Evolutionary conservation across 1,139 yeast species (phyloP).

Genomic region (Maudiozyma humilis): DNA sequence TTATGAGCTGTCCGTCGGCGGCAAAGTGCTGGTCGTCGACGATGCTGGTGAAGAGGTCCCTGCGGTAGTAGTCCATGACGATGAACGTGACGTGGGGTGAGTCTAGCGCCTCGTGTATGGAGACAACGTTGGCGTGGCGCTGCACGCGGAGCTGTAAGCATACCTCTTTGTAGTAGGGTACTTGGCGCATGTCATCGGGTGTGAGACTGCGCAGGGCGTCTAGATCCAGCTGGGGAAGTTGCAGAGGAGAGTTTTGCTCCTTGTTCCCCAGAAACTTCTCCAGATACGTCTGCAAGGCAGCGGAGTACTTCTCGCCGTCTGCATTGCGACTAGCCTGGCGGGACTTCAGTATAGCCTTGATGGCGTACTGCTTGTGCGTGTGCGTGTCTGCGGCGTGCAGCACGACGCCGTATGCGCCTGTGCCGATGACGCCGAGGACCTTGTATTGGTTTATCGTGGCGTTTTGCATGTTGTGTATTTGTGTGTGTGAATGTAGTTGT

Average conservation of each 20-base stretch:
- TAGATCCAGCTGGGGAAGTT: slow-evolving; percentile 23
- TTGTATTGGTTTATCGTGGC: slow-evolving; percentile 27
- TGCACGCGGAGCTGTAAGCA: slow-evolving; percentile 67
- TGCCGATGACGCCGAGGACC: slow-evolving; percentile 43
- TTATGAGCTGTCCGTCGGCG: slow-evolving; percentile 39
- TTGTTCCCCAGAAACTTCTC: slow-evolving; percentile 25
- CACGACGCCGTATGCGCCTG: slow-evolving; percentile 86
- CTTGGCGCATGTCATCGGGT: slow-evolving; percentile 18
- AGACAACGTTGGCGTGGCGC: slow-evolving; percentile 64
- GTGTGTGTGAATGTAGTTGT: neutral
- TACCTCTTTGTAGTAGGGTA: slow-evolving; percentile 48
- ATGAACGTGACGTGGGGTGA: slow-evolving; percentile 52
- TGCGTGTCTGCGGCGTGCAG: slow-evolving; percentile 57
- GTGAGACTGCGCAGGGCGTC: slow-evolving; percentile 21
- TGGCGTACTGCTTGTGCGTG: slow-evolving; percentile 51
- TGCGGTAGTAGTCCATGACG: slow-evolving; percentile 76
- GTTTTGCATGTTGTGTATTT: slow-evolving; percentile 12
- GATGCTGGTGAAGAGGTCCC: slow-evolving; percentile 73
- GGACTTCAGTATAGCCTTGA: slow-evolving; percentile 59
- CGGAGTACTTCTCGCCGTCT: slow-evolving; percentile 6
- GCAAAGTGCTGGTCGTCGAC: slow-evolving; percentile 48
- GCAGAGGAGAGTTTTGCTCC: slow-evolving; percentile 19
- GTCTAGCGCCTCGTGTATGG: slow-evolving; percentile 64
- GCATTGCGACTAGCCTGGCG: slow-evolving; percentile 8
- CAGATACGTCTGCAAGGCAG: slow-evolving; percentile 22